phyloP scores from a whole-genome alignment of 1,284 basidiomycete species.

The Pseudozyma hubeiensis region DNA sequence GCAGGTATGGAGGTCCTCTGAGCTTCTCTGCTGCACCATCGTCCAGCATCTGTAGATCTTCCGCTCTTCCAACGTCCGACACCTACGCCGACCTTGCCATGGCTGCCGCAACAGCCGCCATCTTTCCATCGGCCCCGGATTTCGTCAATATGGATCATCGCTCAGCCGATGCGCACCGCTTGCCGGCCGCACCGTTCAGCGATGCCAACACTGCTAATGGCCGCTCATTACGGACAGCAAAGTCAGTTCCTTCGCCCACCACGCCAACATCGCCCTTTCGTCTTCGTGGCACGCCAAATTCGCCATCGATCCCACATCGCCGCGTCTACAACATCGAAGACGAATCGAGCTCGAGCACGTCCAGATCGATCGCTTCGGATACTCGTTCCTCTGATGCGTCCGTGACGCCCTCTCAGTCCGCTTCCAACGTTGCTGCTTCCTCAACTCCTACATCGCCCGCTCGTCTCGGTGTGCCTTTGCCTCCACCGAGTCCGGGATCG shows the following conservation, averaged over 20 bases:
- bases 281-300: slow-evolving; percentile 14
- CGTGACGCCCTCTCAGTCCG: slow-evolving; percentile 27
- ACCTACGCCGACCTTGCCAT: slow-evolving; percentile 15
- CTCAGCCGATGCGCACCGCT: slow-evolving; percentile 22
- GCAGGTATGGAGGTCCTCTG: slow-evolving; percentile 29
- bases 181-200: slow-evolving; percentile 13
- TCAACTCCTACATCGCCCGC: slow-evolving; percentile 12
- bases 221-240: slow-evolving; percentile 27
- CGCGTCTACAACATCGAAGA: slow-evolving; percentile 41
- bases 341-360: slow-evolving; percentile 10
- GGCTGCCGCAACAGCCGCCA: slow-evolving; percentile 38
- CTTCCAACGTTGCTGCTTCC: slow-evolving; percentile 22
- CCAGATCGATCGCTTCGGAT: slow-evolving; percentile 8
- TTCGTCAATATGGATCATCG: slow-evolving; percentile 38
- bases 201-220: slow-evolving; percentile 8
- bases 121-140: slow-evolving; percentile 38
- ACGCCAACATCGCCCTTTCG: slow-evolving; percentile 28
- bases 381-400: slow-evolving; percentile 15
- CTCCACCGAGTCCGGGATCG: slow-evolving; percentile 14
- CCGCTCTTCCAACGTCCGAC: not conserved
- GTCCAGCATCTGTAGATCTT: not conserved
- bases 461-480: slow-evolving; percentile 16
- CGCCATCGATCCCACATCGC: slow-evolving; percentile 36
- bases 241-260: slow-evolving; percentile 29
- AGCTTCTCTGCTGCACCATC: slow-evolving; percentile 2